Evolutionary conservation across 495 filamentous ascomycete species (phyloP), one percentile per base, ranked within the genome.

Genomic region (Lentithecium fluviatile): DNA sequence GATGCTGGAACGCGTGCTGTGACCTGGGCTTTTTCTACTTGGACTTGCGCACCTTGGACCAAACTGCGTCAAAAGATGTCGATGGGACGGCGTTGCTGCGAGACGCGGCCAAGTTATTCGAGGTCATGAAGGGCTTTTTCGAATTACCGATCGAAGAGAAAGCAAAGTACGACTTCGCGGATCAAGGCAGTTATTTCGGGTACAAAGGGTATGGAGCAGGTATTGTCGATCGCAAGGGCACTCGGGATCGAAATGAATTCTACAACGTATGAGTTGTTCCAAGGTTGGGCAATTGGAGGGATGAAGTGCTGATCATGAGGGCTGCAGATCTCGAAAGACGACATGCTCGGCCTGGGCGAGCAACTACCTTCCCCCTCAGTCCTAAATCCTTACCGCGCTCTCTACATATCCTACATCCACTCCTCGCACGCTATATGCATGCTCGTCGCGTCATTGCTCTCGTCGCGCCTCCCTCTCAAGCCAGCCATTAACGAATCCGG

Each of bases 1-100:
- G 76, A 15, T 74, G 82, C 25, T 82, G 76, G 62, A 56, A 71
- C 29, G 76, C 81, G 1, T 81, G 76, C 26, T 75, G 78, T 21
- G 76, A 80, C 6, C 75, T 85, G 19, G 85, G 85, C 17, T 85
- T 86, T 72, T 87, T 86, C 72, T 86, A 87, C 57, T 76, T 87
- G 1, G 79, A 83, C 52, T 71, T 87, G 1, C 65, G 69, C 1
- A 76, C 72, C 38, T 73, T 71, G 6, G 54, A 71, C n/a, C n/a
- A n/a, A n/a, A n/a, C n/a, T 5, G 56, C 67, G 12, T 6, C 23
- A 2, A 8, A 52, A 24, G 54, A 6, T 20, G 56, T 72, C 2
- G 56, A 70, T 21, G 78, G 78, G 7, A 62, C 72, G 1, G 65
- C 69, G 0, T 69, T 85, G 21, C 72, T 81, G 0, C 6, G 50